These are phyloP conservation scores for Penicillium sp. DNA, from an alignment of 2,329 filamentous ascomycete species.

Conservation along the genomic window DNA sequence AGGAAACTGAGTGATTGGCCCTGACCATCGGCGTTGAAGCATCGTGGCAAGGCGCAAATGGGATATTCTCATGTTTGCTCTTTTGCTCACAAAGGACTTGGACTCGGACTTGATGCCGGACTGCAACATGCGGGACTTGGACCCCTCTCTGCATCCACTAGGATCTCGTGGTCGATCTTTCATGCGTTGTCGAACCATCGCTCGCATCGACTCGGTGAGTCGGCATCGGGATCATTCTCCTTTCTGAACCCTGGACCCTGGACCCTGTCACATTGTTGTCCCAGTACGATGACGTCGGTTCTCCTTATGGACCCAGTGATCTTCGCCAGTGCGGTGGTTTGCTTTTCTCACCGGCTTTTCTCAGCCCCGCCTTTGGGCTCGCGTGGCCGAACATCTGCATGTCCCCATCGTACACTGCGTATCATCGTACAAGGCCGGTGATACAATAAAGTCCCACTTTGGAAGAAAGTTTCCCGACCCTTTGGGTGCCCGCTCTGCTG, in stretches of 20 bases:
- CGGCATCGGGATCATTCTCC: not conserved
- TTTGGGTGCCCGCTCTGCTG: slow-evolving; percentile 19
- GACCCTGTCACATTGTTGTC: slow-evolving; percentile 4
- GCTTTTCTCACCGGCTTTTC: slow-evolving; percentile 19
- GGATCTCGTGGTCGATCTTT: slow-evolving; percentile 13
- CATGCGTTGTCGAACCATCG: slow-evolving; percentile 4
- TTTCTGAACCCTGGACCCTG: not conserved
- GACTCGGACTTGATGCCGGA: not conserved
- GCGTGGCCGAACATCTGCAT: slow-evolving; percentile 17
- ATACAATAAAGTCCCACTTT: slow-evolving; percentile 21
- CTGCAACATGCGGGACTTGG: slow-evolving; percentile 5
- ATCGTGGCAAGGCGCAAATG: too few species aligned
- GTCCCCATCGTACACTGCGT: too few species aligned
- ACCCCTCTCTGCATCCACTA: slow-evolving; percentile 6
- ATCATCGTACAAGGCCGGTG: slow-evolving; percentile 12
- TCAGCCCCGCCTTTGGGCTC: slow-evolving; percentile 14
- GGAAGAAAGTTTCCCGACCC: slow-evolving; percentile 16
- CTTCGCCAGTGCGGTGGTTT: not conserved
- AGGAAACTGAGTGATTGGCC: slow-evolving; percentile 3
- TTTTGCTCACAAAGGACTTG: too few species aligned
- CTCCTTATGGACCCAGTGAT: not conserved
- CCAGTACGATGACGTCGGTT: slow-evolving; percentile 19
- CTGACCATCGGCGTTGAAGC: not conserved
- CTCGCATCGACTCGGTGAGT: slow-evolving; percentile 5
- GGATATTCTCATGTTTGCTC: too few species aligned